phyloP scores from a whole-genome alignment of 2,329 filamentous ascomycete species.

The Tympanopsis confertula region DNA sequence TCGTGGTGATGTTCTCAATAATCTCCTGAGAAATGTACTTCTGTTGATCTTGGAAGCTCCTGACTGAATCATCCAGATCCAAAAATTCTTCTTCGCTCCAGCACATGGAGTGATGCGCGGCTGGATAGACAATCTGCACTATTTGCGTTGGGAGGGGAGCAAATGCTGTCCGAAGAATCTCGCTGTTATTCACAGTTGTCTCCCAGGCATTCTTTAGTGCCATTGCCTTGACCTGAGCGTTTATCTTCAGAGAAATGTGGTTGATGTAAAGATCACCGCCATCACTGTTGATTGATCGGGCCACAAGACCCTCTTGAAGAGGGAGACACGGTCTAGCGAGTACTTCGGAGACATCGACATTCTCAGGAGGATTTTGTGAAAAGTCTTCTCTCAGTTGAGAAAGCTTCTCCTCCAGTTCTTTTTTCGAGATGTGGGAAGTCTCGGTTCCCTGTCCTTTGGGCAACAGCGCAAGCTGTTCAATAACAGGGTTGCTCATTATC shows the following conservation, averaged over 20 bases:
- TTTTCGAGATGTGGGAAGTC: neutral
- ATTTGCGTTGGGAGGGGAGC: conserved; percentile 13
- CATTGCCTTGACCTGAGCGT: conserved; percentile 6
- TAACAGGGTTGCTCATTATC: conserved; percentile 18
- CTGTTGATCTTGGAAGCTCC: conserved; percentile 4
- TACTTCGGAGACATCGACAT: conserved; percentile 3
- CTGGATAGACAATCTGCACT: conserved; percentile 16
- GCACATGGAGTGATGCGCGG: conserved; percentile 4
- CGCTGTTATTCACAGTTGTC: conserved; percentile 8
- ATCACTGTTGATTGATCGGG: conserved; percentile 18
- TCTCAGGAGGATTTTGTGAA: conserved; percentile 5
- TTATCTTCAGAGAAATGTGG: conserved; percentile 16
- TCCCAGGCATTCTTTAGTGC: conserved; percentile 13
- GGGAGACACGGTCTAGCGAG: conserved; percentile 7
- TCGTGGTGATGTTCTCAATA: conserved; percentile 10
- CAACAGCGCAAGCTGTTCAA: conserved; percentile 17
- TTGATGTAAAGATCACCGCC: conserved; percentile 17
- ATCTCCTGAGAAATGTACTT: conserved; percentile 11
- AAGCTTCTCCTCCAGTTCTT: neutral
- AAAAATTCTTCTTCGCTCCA: conserved; percentile 11
- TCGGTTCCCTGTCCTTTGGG: conserved; percentile 4
- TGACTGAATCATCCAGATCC: conserved; percentile 6
- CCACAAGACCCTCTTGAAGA: conserved; percentile 14
- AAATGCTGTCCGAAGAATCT: conserved; percentile 19
- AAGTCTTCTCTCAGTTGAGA: conserved; percentile 10